phyloP scores from a whole-genome alignment of 2,329 filamentous ascomycete species.

The Exutisphaerella laricina region DNA sequence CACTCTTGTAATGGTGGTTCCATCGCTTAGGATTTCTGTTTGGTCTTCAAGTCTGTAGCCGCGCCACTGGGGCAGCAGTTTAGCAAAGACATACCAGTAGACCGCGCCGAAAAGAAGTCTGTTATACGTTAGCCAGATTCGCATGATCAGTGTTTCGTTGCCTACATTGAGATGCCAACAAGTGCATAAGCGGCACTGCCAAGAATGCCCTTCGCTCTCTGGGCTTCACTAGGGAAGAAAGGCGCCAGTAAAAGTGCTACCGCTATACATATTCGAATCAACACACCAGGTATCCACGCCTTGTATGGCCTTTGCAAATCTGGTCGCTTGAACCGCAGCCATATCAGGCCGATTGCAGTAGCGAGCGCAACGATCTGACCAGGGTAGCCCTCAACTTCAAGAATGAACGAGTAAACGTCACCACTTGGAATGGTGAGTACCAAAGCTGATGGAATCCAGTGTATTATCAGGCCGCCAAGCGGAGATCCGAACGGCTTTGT shows the following conservation, averaged over 20 bases:
- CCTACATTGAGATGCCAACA: slow-evolving; percentile 50
- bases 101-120: slow-evolving; percentile 54
- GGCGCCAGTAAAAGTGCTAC: slow-evolving; percentile 54
- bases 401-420: slow-evolving; percentile 66
- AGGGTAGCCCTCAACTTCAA: slow-evolving; percentile 66
- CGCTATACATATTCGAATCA: slow-evolving; percentile 51
- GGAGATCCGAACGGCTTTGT: slow-evolving; percentile 63
- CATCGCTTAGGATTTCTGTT: slow-evolving; percentile 56
- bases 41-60: slow-evolving; percentile 60
- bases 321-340: slow-evolving; percentile 55
- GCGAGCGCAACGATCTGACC: slow-evolving; percentile 57
- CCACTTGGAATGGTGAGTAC: slow-evolving; percentile 60
- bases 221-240: slow-evolving; percentile 53
- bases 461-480: slow-evolving; percentile 61
- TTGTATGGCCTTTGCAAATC: slow-evolving; percentile 59
- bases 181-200: slow-evolving; percentile 52
- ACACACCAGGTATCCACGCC: slow-evolving; percentile 57
- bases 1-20: slow-evolving; percentile 57
- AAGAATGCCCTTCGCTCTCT: slow-evolving; percentile 42
- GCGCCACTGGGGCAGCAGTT: slow-evolving; percentile 53
- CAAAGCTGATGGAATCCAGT: slow-evolving; percentile 62
- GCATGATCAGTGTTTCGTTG: slow-evolving; percentile 14
- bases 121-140: slow-evolving; percentile 11
- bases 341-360: slow-evolving; percentile 53
- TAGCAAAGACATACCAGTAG: slow-evolving; percentile 66